Evolutionary conservation across 2,329 filamentous ascomycete genomes (phyloP).

Genomic region (Fonsecaea monophora): DNA sequence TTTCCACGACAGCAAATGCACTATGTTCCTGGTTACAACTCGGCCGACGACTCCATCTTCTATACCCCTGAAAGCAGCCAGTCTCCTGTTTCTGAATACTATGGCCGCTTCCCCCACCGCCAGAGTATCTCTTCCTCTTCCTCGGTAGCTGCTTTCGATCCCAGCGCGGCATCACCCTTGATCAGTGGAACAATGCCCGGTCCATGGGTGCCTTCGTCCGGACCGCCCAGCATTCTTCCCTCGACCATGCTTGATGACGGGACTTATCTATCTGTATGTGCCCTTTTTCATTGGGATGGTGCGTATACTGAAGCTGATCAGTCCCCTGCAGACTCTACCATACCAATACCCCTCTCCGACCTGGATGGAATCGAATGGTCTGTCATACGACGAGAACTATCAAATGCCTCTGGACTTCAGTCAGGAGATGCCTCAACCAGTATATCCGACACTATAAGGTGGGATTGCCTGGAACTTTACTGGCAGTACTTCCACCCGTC

Average conservation of each 20-base stretch:
- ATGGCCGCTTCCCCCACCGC: conserved; percentile 37
- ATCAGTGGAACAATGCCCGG: conserved; percentile 36
- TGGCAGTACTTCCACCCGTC: conserved; percentile 48
- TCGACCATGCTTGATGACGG: conserved; percentile 39
- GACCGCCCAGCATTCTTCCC: conserved; percentile 38
- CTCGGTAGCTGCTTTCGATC: conserved; percentile 38
- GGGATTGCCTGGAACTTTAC: conserved; percentile 47
- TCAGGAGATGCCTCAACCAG: conserved; percentile 46
- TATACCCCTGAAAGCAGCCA: conserved; percentile 42
- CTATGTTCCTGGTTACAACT: conserved; percentile 34
- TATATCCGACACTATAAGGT: conserved; percentile 48
- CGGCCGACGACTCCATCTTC: conserved; percentile 39
- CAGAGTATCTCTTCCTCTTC: conserved; percentile 41
- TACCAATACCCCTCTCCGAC: conserved; percentile 50
- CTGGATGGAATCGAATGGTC: conserved; percentile 49
- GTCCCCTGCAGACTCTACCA: conserved; percentile 44
- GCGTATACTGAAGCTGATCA: conserved; percentile 42
- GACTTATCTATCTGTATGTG: conserved; percentile 39
- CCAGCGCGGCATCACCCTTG: conserved; percentile 36
- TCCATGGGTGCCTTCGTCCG: conserved; percentile 37
- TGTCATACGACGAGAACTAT: conserved; percentile 49
- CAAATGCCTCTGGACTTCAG: conserved; percentile 46
- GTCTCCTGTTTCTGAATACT: conserved; percentile 40
- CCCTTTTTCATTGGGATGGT: conserved; percentile 35
- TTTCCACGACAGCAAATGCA: conserved; percentile 31